Percentiles rank a stretch among this genome's conserved stretches.
Conservation (phyloP, 2,329 filamentous ascomycete genomes). For the Cercospora nicotianae region DNA sequence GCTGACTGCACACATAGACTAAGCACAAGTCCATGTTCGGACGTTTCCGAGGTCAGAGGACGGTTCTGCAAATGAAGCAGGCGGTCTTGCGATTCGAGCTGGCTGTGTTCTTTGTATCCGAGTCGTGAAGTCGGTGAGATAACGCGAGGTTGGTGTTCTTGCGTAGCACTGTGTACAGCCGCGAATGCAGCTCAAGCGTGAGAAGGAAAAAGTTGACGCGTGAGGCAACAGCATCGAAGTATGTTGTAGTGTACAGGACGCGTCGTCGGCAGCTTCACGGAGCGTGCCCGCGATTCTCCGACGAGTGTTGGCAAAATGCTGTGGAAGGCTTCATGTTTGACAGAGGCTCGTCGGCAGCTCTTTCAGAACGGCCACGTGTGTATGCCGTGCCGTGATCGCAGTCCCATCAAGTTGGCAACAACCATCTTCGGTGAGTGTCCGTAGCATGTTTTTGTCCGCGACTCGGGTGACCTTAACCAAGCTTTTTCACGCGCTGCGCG, state of each 20-base stretch:
- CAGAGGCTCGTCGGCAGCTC: background rate
- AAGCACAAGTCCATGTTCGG: background rate
- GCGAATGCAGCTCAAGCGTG: background rate
- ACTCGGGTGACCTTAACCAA: background rate
- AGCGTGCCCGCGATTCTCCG: background rate
- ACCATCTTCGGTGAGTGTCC: background rate
- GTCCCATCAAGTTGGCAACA: background rate
- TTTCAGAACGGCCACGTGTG: background rate
- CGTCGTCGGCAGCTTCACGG: background rate
- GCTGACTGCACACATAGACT: background rate
- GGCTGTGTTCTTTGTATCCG: background rate
- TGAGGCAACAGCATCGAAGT: background rate
- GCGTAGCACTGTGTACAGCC: background rate
- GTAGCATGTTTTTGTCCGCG: background rate
- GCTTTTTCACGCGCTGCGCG: background rate
- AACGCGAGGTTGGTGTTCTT: background rate
- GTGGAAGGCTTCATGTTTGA: background rate
- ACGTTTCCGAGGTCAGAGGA: background rate
- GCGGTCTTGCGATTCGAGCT: background rate
- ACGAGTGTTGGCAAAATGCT: background rate
- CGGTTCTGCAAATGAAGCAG: background rate
- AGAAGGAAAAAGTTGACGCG: background rate
- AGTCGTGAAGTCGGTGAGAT: background rate
- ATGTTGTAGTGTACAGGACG: background rate
- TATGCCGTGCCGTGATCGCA: background rate